Percentiles rank a stretch among this genome's conserved stretches.
Evolutionary conservation across 1,284 basidiomycete species (phyloP).

Genomic region (Melampsora abietis-canadensis): DNA sequence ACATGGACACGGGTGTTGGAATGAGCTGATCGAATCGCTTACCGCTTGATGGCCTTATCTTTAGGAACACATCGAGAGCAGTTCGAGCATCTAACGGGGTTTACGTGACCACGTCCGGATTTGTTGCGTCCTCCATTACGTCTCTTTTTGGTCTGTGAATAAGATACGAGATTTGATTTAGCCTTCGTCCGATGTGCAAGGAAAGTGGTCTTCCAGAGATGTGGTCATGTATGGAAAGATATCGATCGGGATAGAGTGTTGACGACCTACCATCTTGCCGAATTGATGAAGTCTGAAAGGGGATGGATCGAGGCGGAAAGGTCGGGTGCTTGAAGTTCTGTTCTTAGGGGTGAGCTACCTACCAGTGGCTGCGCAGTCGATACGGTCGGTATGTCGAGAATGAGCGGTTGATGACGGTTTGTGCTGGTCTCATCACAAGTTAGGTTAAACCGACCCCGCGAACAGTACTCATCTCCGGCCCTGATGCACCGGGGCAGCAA

Average conservation of each 20-base stretch:
- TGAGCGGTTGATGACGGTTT: not conserved
- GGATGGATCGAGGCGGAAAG: not conserved
- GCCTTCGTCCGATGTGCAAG: not conserved
- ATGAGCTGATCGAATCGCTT: not conserved
- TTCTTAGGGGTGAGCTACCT: not conserved
- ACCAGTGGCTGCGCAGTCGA: not conserved
- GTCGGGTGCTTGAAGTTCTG: not conserved
- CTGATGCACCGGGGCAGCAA: no score
- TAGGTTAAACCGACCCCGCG: not conserved
- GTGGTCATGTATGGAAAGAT: no score
- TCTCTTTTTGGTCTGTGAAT: constrained; percentile 84
- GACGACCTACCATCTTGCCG: constrained; percentile 6
- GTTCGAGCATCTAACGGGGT: constrained; percentile 94
- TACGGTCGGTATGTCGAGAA: not conserved
- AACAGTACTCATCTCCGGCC: not conserved
- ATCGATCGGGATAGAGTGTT: not conserved
- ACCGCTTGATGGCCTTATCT: constrained; percentile 97
- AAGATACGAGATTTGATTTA: not conserved
- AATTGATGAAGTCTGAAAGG: constrained; percentile 1
- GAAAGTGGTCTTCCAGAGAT: no score
- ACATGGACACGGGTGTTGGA: no score
- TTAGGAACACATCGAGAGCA: constrained; percentile 74
- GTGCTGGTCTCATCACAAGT: constrained; percentile 8
- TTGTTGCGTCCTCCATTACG: constrained; percentile 69
- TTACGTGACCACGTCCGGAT: constrained; percentile 90